Evolutionary conservation across 2,329 filamentous ascomycete genomes (phyloP).

Genomic region (Grosmannia clavigera): DNA sequence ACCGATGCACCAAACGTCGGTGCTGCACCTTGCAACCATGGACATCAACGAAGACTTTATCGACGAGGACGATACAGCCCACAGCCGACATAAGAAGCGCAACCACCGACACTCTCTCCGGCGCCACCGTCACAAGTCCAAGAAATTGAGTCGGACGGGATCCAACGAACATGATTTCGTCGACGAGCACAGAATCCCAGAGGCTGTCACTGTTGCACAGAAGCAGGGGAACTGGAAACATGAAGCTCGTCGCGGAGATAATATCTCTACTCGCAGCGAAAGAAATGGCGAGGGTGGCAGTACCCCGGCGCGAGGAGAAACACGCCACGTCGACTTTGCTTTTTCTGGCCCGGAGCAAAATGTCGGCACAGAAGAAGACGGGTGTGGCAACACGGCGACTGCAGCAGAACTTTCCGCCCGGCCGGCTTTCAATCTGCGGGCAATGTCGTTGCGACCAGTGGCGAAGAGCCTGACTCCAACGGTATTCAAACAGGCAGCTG

Average conservation of each 20-base stretch:
- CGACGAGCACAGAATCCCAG: conserved; percentile 21
- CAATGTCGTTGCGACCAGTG: conserved; percentile 48
- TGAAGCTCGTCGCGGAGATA: neutral
- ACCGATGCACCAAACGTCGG: conserved; percentile 16
- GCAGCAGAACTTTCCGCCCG: conserved; percentile 17
- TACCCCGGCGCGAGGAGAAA: conserved; percentile 11
- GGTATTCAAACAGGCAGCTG: conserved; percentile 46
- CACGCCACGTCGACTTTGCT: conserved; percentile 31
- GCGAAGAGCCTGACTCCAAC: conserved; percentile 58
- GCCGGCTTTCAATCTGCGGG: conserved; percentile 44
- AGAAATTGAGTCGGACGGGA: conserved; percentile 24
- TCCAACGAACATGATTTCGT: conserved; percentile 15
- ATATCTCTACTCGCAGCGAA: neutral
- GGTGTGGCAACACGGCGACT: conserved; percentile 9
- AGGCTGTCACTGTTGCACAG: conserved; percentile 9
- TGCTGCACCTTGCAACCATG: conserved; percentile 24
- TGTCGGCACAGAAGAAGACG: conserved; percentile 1
- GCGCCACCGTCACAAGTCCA: conserved; percentile 17
- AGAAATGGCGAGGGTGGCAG: neutral
- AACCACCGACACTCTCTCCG: conserved; percentile 25
- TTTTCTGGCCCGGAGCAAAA: conserved; percentile 16
- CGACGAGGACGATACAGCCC: conserved; percentile 34
- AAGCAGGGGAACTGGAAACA: neutral
- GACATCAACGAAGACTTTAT: conserved; percentile 31
- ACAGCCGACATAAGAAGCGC: conserved; percentile 19